Conservation (phyloP, 2,329 filamentous ascomycete genomes). For the Clonostachys sp. region DNA sequence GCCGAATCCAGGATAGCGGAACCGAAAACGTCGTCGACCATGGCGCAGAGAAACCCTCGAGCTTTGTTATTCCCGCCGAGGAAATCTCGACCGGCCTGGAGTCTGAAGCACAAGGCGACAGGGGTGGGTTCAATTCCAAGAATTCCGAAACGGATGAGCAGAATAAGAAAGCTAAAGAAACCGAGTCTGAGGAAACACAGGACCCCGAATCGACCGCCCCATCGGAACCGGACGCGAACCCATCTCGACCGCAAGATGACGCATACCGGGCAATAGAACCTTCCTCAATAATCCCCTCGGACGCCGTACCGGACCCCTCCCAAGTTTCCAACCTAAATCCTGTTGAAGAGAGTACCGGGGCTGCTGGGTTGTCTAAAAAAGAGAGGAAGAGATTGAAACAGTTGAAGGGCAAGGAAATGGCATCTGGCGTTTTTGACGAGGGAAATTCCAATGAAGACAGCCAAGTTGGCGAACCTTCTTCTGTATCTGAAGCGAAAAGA, state of each 20-base stretch:
- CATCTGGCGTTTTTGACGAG: neutral
- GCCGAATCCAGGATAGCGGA: conserved; percentile 1
- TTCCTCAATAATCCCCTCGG: neutral
- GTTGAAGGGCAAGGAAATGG: neutral
- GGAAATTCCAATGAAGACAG: neutral
- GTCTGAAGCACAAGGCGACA: conserved; percentile 1
- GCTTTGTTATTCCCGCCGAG: conserved; percentile 4
- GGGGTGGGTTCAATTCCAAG: conserved; percentile 8
- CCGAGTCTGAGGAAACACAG: conserved; percentile 3
- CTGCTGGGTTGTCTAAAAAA: neutral
- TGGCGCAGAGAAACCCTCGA: conserved; percentile 3
- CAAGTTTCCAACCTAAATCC: neutral
- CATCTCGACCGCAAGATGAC: neutral
- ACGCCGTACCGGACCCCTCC: neutral
- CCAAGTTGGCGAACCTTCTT: too few species aligned
- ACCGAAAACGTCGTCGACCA: conserved; percentile 2
- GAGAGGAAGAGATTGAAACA: conserved; percentile 3
- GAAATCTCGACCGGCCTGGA: conserved; percentile 1
- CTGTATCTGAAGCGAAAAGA: neutral
- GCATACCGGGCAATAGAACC: neutral
- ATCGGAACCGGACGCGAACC: conserved; percentile 1
- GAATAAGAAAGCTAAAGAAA: conserved; percentile 12
- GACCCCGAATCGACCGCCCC: conserved; percentile 1
- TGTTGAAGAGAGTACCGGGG: neutral
- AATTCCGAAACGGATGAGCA: conserved; percentile 22